Base-by-base conservation (phyloP, 371 early-diverging fungal genomes). In the Rhizopus microsporus region DNA sequence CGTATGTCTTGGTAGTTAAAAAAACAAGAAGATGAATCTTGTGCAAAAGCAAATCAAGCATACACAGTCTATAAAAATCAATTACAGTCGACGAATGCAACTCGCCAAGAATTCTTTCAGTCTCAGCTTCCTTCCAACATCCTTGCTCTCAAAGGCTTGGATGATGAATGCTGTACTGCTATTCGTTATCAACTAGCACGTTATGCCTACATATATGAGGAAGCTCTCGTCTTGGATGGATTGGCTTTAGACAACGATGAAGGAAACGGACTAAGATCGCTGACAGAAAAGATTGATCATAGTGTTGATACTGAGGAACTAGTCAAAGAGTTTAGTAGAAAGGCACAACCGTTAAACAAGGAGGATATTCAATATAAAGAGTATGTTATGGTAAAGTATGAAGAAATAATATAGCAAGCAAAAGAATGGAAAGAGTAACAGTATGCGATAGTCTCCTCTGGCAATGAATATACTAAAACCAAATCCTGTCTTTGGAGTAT, bases 1-100 rank as follows among this genome's bases (percentile, higher is more conserved):
- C 3, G 7, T 15, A 1, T 15, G 15, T 10, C 13, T 16, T 10
- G 9, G 44, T 64, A 86, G 87, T 72, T 85, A 37, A 75, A 85
- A 32, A 79, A 80, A 52, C 65, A 69, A 38, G 88, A 89, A 57
- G 90, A 90, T 47, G 92, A 90, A 37, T 85, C 89, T 5, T 73
- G 84, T 47, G 58, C 67, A 4, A 83, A 85, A 48, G 92, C 90
- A 2, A 73, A 83, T 7, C 45, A 68, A 3, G 84, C 89, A 0
- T 86, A 90, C 48, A 81, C 86, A 5, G 69, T 66, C 16, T 92
- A 92, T 69, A 87, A 87, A 63, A 48, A 66, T 34, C 91, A 90
- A 52, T 72, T 91, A 9, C 68, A 69, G 5, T 49, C 68, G 45
- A 83, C 91, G 16, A 89, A 89, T 58, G 64, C 65, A 8, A 59